Percentiles rank a stretch among this genome's conserved stretches.
These are phyloP conservation scores for Penicillium pulvis DNA, from an alignment of 495 filamentous ascomycete species.

Conservation along the genomic window DNA sequence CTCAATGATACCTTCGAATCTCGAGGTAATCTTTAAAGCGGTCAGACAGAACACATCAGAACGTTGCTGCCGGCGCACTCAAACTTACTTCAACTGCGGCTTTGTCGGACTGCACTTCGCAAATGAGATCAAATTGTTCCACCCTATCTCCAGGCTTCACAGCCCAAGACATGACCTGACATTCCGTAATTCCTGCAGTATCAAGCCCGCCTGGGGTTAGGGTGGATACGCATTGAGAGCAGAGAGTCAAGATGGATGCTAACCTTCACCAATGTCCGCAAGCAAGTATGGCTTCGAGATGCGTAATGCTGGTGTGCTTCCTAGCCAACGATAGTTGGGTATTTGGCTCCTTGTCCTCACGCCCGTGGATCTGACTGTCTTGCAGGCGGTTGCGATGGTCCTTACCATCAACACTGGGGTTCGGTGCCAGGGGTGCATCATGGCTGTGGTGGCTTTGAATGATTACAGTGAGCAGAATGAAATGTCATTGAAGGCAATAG, in stretches of 20 bases:
- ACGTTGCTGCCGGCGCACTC: too few relatives aligned
- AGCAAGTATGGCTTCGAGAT: conserved; percentile 2
- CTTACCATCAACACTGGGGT: too few relatives aligned
- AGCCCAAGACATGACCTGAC: conserved; percentile 1
- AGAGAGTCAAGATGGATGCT: not conserved
- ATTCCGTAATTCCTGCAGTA: conserved; percentile 4
- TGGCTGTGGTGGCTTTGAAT: too few relatives aligned
- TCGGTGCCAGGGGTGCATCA: too few relatives aligned
- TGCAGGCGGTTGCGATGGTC: too few relatives aligned
- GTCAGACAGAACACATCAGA: not conserved
- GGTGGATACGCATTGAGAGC: not conserved
- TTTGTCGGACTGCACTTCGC: conserved; percentile 10
- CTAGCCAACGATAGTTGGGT: not conserved
- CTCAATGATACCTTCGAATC: not conserved
- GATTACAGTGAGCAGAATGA: too few relatives aligned
- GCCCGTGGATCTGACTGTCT: too few relatives aligned
- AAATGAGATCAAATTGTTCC: conserved; percentile 4
- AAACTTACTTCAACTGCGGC: conserved; percentile 5
- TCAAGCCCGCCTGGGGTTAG: too few relatives aligned
- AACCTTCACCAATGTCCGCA: conserved; percentile 7
- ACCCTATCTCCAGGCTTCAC: conserved; percentile 7
- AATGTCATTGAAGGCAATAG: too few relatives aligned
- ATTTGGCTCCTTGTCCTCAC: too few relatives aligned
- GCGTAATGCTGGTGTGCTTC: not conserved
- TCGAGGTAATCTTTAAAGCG: not conserved